A percentile compares a stretch with the other conserved stretches of the same genome.
Evolutionary conservation across 345 rosid genomes (phyloP).

Genomic region (Nasturtium officinale): DNA sequence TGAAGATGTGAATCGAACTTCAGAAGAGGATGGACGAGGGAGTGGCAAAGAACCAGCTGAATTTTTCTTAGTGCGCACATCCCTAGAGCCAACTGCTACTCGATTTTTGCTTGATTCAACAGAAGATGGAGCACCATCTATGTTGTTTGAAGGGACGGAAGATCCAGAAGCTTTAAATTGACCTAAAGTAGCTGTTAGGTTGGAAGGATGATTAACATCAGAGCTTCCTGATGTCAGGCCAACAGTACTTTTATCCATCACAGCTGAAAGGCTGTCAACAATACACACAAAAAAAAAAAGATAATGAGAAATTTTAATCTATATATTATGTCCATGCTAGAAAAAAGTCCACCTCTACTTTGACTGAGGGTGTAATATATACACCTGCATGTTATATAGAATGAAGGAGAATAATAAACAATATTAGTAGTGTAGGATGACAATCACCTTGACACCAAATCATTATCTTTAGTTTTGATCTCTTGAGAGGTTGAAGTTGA

Average conservation of each 20-base stretch:
- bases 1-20: conserved; percentile 60
- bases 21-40: conserved; percentile 56
- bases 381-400: conserved; percentile 3
- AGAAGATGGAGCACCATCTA: conserved; percentile 41
- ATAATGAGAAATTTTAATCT: conserved; percentile 18
- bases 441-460: conserved; percentile 54
- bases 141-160: conserved; percentile 43
- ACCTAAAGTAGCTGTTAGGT: conserved; percentile 43
- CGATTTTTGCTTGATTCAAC: conserved; percentile 48
- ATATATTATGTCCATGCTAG: not conserved
- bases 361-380: conserved; percentile 20
- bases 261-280: conserved; percentile 51
- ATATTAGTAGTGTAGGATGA: conserved; percentile 7
- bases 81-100: conserved; percentile 51
- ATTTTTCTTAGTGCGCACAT: conserved; percentile 43
- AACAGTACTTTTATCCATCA: conserved; percentile 53
- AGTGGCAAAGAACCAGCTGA: conserved; percentile 47
- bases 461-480: conserved; percentile 51
- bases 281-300: conserved; percentile 30
- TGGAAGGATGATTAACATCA: conserved; percentile 36
- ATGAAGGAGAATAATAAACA: conserved; percentile 13
- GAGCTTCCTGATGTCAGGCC: conserved; percentile 48
- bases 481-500: conserved; percentile 52
- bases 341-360: not conserved
- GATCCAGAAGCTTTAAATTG: conserved; percentile 50